A percentile compares a stretch with the other conserved stretches of the same genome.
These are phyloP conservation scores for Yamadazyma atmosphaerica DNA, from an alignment of 1,139 yeast species.

Conservation along the genomic window DNA sequence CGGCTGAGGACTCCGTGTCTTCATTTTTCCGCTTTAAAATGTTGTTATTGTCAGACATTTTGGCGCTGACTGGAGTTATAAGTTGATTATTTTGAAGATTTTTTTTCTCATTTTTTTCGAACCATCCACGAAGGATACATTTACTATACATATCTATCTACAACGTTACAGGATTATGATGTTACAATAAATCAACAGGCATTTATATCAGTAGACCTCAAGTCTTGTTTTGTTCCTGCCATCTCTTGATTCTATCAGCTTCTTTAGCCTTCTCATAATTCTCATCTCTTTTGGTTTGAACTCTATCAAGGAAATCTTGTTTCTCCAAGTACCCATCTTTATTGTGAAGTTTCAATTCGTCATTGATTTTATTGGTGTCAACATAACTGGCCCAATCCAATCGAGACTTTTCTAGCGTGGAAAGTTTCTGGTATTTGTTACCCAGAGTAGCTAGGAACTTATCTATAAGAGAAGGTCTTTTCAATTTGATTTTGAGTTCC, in stretches of 20 bases:
- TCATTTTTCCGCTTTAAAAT: slow-evolving; percentile 69
- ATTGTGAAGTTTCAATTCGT: slow-evolving; percentile 77
- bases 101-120: not conserved
- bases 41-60: slow-evolving; percentile 9
- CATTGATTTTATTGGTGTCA: slow-evolving; percentile 79
- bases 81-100: no score
- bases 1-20: slow-evolving; percentile 38
- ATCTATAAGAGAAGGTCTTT: slow-evolving; percentile 76
- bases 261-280: slow-evolving; percentile 61
- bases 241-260: slow-evolving; percentile 31
- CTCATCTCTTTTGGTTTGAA: slow-evolving; percentile 65
- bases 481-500: slow-evolving; percentile 45
- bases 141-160: no score
- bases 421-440: slow-evolving; percentile 60
- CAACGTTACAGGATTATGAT: not conserved
- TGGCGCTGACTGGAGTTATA: not conserved
- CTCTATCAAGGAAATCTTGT: slow-evolving; percentile 84
- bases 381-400: slow-evolving; percentile 96
- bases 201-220: no score
- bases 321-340: slow-evolving; percentile 85
- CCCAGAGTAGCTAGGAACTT: slow-evolving; percentile 40
- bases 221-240: slow-evolving; percentile 21
- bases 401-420: slow-evolving; percentile 89
- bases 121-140: no score
- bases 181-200: no score